Conservation (phyloP, 441 rosid species). For the Euphorbia schlechtendalii region DNA sequence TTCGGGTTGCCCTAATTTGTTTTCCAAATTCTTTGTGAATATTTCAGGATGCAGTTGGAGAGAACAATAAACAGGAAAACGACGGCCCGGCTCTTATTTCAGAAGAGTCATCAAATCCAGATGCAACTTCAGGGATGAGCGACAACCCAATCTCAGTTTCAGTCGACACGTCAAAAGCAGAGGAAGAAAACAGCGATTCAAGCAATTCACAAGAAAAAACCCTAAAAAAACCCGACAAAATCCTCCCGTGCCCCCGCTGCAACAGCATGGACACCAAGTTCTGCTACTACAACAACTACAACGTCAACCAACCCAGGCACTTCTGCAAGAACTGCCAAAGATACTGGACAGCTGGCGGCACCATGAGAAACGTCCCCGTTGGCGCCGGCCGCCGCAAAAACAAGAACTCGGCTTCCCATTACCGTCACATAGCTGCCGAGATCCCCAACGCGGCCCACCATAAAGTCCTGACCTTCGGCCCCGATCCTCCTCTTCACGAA, state of each 20-base stretch:
- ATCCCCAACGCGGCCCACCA: no score
- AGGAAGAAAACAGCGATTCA: slow-evolving; percentile 31
- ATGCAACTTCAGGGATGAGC: slow-evolving; percentile 33
- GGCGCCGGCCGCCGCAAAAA: slow-evolving; percentile 69
- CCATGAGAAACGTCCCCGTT: slow-evolving; percentile 71
- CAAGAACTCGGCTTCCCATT: slow-evolving; percentile 45
- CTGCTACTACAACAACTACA: slow-evolving; percentile 67
- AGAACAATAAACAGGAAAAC: slow-evolving; percentile 28
- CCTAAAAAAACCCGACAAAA: slow-evolving; percentile 60
- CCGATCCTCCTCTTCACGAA: slow-evolving; percentile 65
- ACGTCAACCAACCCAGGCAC: slow-evolving; percentile 66
- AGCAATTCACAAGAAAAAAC: slow-evolving; percentile 43
- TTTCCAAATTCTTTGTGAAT: slow-evolving; percentile 1
- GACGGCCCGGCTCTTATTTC: slow-evolving; percentile 21
- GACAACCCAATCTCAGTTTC: slow-evolving; percentile 23
- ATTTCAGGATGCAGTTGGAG: slow-evolving; percentile 38
- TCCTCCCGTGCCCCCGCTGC: slow-evolving; percentile 65
- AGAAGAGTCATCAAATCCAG: slow-evolving; percentile 36
- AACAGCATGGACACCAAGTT: slow-evolving; percentile 63
- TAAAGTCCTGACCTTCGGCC: no score
- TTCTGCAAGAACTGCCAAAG: slow-evolving; percentile 78
- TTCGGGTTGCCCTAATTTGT: neutral
- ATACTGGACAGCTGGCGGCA: no score
- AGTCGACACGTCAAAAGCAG: slow-evolving; percentile 24
- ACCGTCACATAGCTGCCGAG: slow-evolving; percentile 35